Evolutionary conservation across 257 asterid genomes (phyloP).

Genomic region (Solanum chaucha): DNA sequence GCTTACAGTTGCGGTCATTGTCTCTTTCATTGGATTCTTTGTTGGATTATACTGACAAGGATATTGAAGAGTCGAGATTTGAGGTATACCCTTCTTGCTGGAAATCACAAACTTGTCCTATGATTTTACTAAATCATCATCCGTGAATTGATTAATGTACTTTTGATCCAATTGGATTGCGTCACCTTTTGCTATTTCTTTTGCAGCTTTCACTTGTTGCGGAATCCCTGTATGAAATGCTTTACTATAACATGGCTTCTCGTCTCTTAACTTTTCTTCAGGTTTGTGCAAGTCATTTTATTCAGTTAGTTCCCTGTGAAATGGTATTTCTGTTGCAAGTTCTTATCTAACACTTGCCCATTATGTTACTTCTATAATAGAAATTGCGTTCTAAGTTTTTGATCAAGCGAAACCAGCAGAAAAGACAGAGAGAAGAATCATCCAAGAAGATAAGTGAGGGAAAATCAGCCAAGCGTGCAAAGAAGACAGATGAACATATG

Average conservation of each 20-base stretch:
- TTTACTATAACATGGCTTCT: slow-evolving; percentile 84
- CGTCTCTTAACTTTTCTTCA: slow-evolving; percentile 77
- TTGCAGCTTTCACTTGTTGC: slow-evolving; percentile 85
- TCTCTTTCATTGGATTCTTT: slow-evolving; percentile 93
- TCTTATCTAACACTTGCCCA: neutral
- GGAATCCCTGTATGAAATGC: slow-evolving; percentile 85
- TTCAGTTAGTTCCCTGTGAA: neutral
- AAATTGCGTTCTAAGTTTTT: slow-evolving; percentile 46
- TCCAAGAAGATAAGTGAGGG: slow-evolving; percentile 36
- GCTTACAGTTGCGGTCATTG: slow-evolving; percentile 58
- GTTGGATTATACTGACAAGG: slow-evolving; percentile 75
- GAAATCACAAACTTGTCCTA: neutral
- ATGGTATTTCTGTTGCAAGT: neutral
- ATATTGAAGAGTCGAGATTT: slow-evolving; percentile 71
- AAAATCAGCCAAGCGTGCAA: slow-evolving; percentile 46
- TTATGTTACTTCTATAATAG: slow-evolving; percentile 25
- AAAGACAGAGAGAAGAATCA: slow-evolving; percentile 62
- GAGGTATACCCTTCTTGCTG: slow-evolving; percentile 40
- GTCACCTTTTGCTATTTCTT: neutral
- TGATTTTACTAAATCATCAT: no score
- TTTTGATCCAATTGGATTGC: neutral
- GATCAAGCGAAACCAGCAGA: slow-evolving; percentile 51
- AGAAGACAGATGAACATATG: slow-evolving; percentile 27
- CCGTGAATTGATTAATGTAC: neutral
- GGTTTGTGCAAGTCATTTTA: slow-evolving; percentile 33